phyloP scores from a whole-genome alignment of 2,329 filamentous ascomycete genomes.

The Fusarium nurragi region DNA sequence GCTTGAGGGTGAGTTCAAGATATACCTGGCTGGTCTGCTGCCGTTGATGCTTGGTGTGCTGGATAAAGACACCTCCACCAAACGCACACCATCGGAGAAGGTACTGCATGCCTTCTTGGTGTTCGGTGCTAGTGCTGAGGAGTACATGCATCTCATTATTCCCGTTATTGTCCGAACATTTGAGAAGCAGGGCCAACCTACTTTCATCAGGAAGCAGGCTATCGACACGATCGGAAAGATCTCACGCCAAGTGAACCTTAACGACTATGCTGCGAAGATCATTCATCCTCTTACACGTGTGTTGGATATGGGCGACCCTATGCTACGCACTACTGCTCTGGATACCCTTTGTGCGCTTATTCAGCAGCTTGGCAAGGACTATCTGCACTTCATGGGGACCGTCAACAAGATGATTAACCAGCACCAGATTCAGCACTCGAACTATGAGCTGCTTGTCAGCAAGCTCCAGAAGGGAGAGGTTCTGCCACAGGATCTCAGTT shows the following conservation, averaged over 20 bases:
- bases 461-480: slow-evolving; percentile 96
- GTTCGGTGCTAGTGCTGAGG: slow-evolving; percentile 93
- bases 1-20: slow-evolving; percentile 96
- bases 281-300: slow-evolving; percentile 92
- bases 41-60: slow-evolving; percentile 95
- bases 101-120: slow-evolving; percentile 95
- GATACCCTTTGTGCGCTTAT: slow-evolving; percentile 96
- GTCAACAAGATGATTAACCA: slow-evolving; percentile 86
- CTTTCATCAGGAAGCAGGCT: slow-evolving; percentile 82
- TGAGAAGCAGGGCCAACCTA: slow-evolving; percentile 84
- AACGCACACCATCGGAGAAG: slow-evolving; percentile 84
- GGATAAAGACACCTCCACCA: slow-evolving; percentile 81
- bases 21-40: slow-evolving; percentile 87
- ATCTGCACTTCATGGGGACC: slow-evolving; percentile 91
- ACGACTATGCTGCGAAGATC: slow-evolving; percentile 95
- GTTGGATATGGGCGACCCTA: slow-evolving; percentile 75
- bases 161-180: slow-evolving; percentile 95
- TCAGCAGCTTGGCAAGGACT: slow-evolving; percentile 95
- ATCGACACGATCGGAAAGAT: slow-evolving; percentile 96
- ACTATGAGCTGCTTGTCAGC: slow-evolving; percentile 90
- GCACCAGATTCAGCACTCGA: slow-evolving; percentile 85
- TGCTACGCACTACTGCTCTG: slow-evolving; percentile 81
- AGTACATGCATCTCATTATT: slow-evolving; percentile 99
- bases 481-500: slow-evolving; percentile 92
- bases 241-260: slow-evolving; percentile 95